Percentiles rank a stretch among this genome's conserved stretches.
These are phyloP conservation scores for Epichloe coenophiala DNA, from an alignment of 2,329 filamentous ascomycete genomes.

Conservation along the genomic window DNA sequence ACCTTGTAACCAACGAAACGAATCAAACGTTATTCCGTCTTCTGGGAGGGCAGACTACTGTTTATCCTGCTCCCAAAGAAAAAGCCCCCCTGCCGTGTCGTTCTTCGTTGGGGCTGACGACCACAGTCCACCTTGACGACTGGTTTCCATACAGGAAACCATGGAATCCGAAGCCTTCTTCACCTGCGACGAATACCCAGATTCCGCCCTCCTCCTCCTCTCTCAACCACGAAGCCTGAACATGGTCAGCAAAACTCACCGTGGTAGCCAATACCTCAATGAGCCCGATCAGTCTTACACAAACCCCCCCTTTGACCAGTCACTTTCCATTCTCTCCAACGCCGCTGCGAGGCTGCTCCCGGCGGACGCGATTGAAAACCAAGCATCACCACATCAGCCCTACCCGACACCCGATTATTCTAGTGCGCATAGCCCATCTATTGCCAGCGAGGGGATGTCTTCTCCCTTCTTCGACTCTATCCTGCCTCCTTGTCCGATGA, in stretches of 20 bases:
- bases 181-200: neutral
- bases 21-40: neutral
- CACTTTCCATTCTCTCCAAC: neutral
- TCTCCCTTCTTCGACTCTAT: neutral
- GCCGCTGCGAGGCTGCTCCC: neutral
- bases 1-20: neutral
- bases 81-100: neutral
- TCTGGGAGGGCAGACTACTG: neutral
- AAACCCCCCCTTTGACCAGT: neutral
- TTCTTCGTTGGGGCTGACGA: neutral
- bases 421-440: constrained; percentile 3
- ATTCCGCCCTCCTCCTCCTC: neutral
- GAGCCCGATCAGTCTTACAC: neutral
- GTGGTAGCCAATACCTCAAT: neutral
- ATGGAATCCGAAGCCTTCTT: neutral
- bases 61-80: neutral
- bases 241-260: neutral
- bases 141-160: neutral
- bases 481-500: neutral
- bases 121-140: neutral
- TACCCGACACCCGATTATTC: constrained; percentile 3
- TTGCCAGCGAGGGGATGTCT: constrained; percentile 3
- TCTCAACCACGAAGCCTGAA: neutral
- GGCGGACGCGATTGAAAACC: neutral
- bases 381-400: neutral